Evolutionary conservation across 176 grass and related monocot genomes (phyloP), one percentile per base, ranked within the genome.

Genomic region (Elaeis guineensis): DNA sequence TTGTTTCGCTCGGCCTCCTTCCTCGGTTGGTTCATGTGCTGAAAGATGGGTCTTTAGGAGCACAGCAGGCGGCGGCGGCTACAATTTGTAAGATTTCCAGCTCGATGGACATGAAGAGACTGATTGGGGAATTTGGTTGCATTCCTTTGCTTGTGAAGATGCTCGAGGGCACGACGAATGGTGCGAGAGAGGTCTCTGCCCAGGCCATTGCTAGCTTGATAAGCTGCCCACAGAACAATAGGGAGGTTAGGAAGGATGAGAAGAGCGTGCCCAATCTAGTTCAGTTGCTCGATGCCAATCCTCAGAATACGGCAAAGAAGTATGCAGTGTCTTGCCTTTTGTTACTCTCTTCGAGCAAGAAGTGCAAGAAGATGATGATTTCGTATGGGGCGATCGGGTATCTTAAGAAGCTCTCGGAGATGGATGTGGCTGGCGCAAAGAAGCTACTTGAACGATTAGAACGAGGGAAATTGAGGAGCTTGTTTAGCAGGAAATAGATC

Each of bases 281-380:
- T 21, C 63, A 22, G 16, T 25, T 65, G 49, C 63, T 65, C 5
- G 63, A 65, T 25, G 21, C 63, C 1, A 52, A 4, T 44, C 63
- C 63, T 51, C 63, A 52, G 63, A 65, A 65, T 19, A 52, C 63
- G 3, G 49, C 63, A 9, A 65, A 65, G 23, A 65, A 65, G 50
- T 52, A 65, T 17, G 63, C 49, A 11, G 29, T 68, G n/a, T 6
- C 52, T 35, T 68, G 28, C 9, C 65, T 68, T 23, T 18, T 39
- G 12, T 55, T 25, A 3, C 52, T 68, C 22, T 56, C 65, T 6
- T 44, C 65, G 15, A 68, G 65, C 65, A 68, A 68, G 65, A 68
- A 52, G 52, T 68, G 65, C 65, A 68, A 68, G 52, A 68, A 68
- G 52, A n/a, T 56, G 25, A 68, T 68, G 51, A n/a, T 55, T 26